Base-by-base conservation (phyloP, 2,329 filamentous ascomycete genomes). In the Fusarium poae region DNA sequence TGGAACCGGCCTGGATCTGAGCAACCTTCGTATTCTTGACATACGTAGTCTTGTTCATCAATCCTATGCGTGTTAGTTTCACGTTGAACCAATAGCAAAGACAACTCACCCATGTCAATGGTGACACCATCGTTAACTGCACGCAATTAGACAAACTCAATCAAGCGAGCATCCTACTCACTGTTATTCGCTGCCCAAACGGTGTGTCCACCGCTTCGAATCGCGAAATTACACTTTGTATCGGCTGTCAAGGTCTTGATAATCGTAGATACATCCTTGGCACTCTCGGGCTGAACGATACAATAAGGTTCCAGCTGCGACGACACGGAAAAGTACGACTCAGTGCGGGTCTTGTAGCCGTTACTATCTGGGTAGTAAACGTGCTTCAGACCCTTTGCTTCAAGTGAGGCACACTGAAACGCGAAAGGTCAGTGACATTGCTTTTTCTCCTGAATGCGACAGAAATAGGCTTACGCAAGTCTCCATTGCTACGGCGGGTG, bases 291-390 rank as follows among this genome's bases (percentile, higher is more conserved):
- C 43, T 67, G 66, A n/a, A 76, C 70, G n/a, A 76, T 73, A 12
- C 72, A 76, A n/a, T 63, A 72, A 2, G 74, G 70, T 1, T 60
- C 32, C 21, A 73, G 40, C 7, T 62, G 65, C 3, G 70, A 67
- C 23, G 65, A 71, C 21, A 70, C 50, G 6, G 72, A 75, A 25
- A 72, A 76, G 56, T 75, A 75, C 16, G 72, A 71, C n/a, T 63
- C 16, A n/a, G 65, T 67, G 40, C 72, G 65, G 8, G 52, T 45
- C 34, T 60, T 46, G 62, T 74, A 74, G 13, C 29, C 44, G 18
- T 45, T 23, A n/a, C 39, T 57, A 10, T 49, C 13, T 4, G 61
- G 67, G 20, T 57, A 57, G 35, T 61, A 62, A 10, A 71, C 65
- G 11, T 68, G 44, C 44, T 53, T 66, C 23, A 68, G 34, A 9